Conservation (phyloP, 2,329 filamentous ascomycete species). For the Neopestalotiopsis sp. region DNA sequence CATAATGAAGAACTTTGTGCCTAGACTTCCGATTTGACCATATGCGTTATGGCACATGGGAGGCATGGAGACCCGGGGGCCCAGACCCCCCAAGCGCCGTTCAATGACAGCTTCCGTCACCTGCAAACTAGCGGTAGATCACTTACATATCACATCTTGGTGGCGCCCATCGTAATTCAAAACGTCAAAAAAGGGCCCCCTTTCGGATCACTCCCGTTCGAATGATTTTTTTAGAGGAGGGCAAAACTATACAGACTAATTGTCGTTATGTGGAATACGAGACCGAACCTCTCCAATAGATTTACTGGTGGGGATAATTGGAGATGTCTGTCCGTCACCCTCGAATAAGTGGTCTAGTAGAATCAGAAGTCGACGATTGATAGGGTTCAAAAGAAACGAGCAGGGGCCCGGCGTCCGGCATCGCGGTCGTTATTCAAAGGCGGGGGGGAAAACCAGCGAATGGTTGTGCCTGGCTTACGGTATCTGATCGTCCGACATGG, state of each 20-base stretch:
- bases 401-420: background rate
- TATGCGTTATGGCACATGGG: background rate
- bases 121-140: conserved; percentile 1
- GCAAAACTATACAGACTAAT: background rate
- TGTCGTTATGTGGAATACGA: background rate
- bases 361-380: background rate
- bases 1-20: background rate
- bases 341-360: background rate
- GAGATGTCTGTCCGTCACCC: background rate
- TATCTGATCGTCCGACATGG: background rate
- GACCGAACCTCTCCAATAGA: background rate
- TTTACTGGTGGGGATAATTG: background rate
- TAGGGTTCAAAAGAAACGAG: background rate
- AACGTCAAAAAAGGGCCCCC: background rate
- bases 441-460: background rate
- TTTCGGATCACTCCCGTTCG: background rate
- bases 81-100: background rate
- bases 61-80: no score
- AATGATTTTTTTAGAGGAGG: no score
- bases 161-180: background rate
- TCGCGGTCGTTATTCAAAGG: background rate
- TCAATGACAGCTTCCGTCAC: conserved; percentile 6
- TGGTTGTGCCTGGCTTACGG: background rate
- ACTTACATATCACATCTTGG: conserved; percentile 5
- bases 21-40: background rate